Percentiles rank a stretch among this genome's conserved stretches.
Evolutionary conservation across 1,139 yeast genomes (phyloP).

Genomic region (Petasospora rhodanensis): DNA sequence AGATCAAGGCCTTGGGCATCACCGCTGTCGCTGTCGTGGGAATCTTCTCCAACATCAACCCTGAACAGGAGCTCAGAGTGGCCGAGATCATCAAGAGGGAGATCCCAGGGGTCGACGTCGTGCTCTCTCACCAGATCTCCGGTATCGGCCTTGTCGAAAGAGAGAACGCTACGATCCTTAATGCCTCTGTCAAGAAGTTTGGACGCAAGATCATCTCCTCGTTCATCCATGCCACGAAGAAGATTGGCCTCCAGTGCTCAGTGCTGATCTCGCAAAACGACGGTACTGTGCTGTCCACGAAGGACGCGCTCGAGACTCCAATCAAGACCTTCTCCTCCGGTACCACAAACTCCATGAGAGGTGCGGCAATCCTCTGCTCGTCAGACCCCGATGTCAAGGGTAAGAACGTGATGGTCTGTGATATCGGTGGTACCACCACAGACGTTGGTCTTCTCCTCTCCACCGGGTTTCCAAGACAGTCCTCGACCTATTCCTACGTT

Average conservation of each 20-base stretch:
- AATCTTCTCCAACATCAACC: conserved; percentile 33
- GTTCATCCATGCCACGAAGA: conserved; percentile 30
- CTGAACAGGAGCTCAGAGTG: conserved; percentile 32
- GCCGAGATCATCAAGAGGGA: too few relatives aligned
- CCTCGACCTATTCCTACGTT: conserved; percentile 34
- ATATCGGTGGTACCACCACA: conserved; percentile 42
- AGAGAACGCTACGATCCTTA: conserved; percentile 39
- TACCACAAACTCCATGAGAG: conserved; percentile 44
- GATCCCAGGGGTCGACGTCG: conserved; percentile 34
- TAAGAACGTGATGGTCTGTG: conserved; percentile 34
- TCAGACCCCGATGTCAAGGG: conserved; percentile 28
- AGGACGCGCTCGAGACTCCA: conserved; percentile 34
- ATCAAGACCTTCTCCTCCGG: conserved; percentile 42
- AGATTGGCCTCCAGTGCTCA: conserved; percentile 34
- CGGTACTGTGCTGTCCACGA: conserved; percentile 35
- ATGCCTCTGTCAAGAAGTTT: conserved; percentile 37
- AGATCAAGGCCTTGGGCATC: conserved; percentile 29
- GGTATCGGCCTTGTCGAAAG: conserved; percentile 38
- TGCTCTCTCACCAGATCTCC: conserved; percentile 35
- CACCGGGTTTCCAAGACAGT: conserved; percentile 38
- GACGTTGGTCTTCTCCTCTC: conserved; percentile 39
- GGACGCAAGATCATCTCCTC: conserved; percentile 35
- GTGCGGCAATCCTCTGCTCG: conserved; percentile 36
- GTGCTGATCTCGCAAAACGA: conserved; percentile 38
- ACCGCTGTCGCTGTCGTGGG: conserved; percentile 35